These are phyloP conservation scores for Boletus edulis DNA, from an alignment of 768 basidiomycete genomes.

Conservation along the genomic window DNA sequence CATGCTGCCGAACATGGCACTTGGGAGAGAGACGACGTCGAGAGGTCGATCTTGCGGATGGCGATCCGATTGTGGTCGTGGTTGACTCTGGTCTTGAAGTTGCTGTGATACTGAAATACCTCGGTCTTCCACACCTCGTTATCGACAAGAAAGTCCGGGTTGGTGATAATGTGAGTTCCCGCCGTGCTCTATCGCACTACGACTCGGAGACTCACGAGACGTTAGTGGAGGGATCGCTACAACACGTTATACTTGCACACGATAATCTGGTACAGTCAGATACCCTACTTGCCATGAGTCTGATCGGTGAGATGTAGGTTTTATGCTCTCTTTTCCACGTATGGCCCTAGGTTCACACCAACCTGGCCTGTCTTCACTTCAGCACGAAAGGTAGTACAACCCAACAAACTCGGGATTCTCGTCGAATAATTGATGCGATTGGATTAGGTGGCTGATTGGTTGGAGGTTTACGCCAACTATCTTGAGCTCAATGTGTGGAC, in stretches of 20 bases:
- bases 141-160: slow-evolving; percentile 52
- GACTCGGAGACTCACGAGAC: background rate
- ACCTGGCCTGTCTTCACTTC: no score
- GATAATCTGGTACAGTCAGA: no score
- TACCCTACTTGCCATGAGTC: no score
- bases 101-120: slow-evolving; percentile 60
- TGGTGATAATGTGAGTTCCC: slow-evolving; percentile 41
- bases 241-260: no score
- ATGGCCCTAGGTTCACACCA: no score
- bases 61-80: slow-evolving; percentile 56
- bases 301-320: no score
- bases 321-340: no score
- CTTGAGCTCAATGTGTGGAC: no score
- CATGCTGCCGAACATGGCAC: slow-evolving; percentile 15
- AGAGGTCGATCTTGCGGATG: slow-evolving; percentile 38
- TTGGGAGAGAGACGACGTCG: slow-evolving; percentile 42
- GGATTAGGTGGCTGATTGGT: background rate
- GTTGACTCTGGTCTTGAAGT: slow-evolving; percentile 63
- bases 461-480: no score
- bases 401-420: no score
- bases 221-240: slow-evolving; percentile 55
- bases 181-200: background rate
- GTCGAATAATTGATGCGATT: background rate
- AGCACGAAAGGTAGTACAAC: no score
- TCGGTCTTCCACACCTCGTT: slow-evolving; percentile 53